Percentiles rank a stretch among this genome's conserved stretches.
These are phyloP conservation scores for Hypseocharis bilobata DNA, from an alignment of 441 rosid genomes.

Conservation along the genomic window DNA sequence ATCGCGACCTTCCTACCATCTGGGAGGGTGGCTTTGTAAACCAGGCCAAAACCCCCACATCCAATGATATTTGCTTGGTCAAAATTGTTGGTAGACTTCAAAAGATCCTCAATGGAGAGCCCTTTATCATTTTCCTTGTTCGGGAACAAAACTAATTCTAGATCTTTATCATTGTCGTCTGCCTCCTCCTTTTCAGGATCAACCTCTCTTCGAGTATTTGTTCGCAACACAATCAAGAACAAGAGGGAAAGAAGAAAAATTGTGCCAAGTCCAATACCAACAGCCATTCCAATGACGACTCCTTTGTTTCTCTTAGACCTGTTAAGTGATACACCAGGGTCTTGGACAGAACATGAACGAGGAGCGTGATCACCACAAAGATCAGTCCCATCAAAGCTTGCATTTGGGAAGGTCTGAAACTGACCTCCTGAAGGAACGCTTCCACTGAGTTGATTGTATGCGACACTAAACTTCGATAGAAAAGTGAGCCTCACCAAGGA, in stretches of 20 bases:
- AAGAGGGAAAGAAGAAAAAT: conserved; percentile 39
- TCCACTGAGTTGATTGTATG: conserved; percentile 53
- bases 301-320: conserved; percentile 31
- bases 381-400: conserved; percentile 65
- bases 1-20: conserved; percentile 57
- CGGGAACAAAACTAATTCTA: conserved; percentile 54
- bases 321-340: conserved; percentile 11
- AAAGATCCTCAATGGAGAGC: conserved; percentile 54
- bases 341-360: conserved; percentile 16
- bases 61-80: conserved; percentile 66
- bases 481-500: conserved; percentile 48
- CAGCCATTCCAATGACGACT: conserved; percentile 36
- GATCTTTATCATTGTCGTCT: conserved; percentile 31
- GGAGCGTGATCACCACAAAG: conserved; percentile 61
- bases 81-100: conserved; percentile 50
- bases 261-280: conserved; percentile 46
- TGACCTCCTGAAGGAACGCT: conserved; percentile 57
- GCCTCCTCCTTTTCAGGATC: conserved; percentile 57
- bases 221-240: conserved; percentile 39
- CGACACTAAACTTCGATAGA: conserved; percentile 60
- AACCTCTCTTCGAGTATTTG: conserved; percentile 45
- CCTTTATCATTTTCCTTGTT: conserved; percentile 37
- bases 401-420: conserved; percentile 61
- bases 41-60: conserved; percentile 74
- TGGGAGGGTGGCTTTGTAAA: conserved; percentile 53